Percentiles rank a stretch among this genome's conserved stretches.
Conservation (phyloP, 2,329 filamentous ascomycete genomes). For the Apiospora sp. region DNA sequence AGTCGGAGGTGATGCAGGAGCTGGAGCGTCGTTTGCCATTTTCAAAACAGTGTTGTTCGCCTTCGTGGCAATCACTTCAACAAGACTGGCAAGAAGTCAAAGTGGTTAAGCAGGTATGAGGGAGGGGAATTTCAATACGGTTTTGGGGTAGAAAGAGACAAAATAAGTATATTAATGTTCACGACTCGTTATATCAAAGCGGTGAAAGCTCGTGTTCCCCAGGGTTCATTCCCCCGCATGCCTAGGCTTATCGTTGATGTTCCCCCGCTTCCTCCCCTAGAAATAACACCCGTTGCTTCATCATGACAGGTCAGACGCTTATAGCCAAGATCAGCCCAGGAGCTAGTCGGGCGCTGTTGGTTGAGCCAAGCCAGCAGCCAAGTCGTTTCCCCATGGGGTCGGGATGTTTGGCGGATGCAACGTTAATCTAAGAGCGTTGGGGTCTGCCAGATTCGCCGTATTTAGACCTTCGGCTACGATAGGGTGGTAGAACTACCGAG, state of each 20-base stretch:
- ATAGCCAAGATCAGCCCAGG: not conserved
- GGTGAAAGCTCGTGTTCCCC: not conserved
- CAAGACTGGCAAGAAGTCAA: not conserved
- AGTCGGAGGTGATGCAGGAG: not conserved
- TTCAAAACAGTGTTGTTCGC: not conserved
- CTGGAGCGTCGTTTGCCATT: not conserved
- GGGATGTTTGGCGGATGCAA: not conserved
- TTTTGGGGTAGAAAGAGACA: not conserved
- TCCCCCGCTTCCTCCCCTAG: not conserved
- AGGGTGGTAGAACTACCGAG: not conserved
- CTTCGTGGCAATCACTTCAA: not conserved
- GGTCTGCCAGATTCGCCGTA: not conserved
- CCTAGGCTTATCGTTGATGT: not conserved
- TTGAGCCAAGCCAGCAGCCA: slow-evolving; percentile 2
- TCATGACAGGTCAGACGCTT: not conserved
- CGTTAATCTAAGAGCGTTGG: not conserved
- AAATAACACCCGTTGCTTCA: not conserved
- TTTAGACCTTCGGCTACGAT: not conserved
- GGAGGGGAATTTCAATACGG: no score
- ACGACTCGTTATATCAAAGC: not conserved
- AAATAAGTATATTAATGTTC: not conserved
- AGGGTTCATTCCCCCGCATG: slow-evolving; percentile 15
- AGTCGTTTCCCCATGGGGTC: slow-evolving; percentile 4
- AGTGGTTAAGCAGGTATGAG: no score
- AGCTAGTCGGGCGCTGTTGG: not conserved